Evolutionary conservation across 495 filamentous ascomycete species (phyloP), one percentile per base, ranked within the genome.

Genomic region (Pseudomonodictys pantanalensis): DNA sequence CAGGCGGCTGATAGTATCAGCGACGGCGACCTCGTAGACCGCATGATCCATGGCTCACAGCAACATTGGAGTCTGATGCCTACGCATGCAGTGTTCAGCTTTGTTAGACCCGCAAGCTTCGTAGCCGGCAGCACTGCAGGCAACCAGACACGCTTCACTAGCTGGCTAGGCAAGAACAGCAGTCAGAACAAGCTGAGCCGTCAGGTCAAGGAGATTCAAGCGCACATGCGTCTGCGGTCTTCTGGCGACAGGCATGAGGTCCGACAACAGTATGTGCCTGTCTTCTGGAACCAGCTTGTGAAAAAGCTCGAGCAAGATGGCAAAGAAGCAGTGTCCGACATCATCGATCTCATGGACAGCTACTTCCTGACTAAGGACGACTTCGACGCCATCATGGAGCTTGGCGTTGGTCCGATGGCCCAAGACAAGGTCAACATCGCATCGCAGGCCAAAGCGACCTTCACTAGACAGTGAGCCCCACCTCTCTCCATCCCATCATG

Each of bases 1-100:
- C 82, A 88, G 69, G 93, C 93, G 22, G 92, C 93, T 0, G 86
- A 90, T 56, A 96, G 91, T 68, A 97, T 99, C 71, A 96, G 90
- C 64, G 93, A 99, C 66, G 95, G 95, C 18, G 93, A 99, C 68
- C 80, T 99, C 33, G 90, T 97, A 10, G 95, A 99, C 72, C 79
- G 90, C 20, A 95, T 99, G 91, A 99, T 99, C 47, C 93, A 97
- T 72, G 93, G 93, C 17, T 87, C 89, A 10, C 95, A 99, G 71
- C 93, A 97, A 62, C 93, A 97, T 57, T 99, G 93, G 93, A 91
- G 86, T 68, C 74, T 99, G 50, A 97, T 99, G 93, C 93, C 93
- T 8, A 89, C 87, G 3, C 93, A 99, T 74, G 95, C 91, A n/a
- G 81, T 95, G 39, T 95, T 99, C 76, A 95, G 91, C 62, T 95